A percentile compares a stretch with the other conserved stretches of the same genome.
Evolutionary conservation across 805 yeast genomes (phyloP).

Genomic region (Candida lessepsii): DNA sequence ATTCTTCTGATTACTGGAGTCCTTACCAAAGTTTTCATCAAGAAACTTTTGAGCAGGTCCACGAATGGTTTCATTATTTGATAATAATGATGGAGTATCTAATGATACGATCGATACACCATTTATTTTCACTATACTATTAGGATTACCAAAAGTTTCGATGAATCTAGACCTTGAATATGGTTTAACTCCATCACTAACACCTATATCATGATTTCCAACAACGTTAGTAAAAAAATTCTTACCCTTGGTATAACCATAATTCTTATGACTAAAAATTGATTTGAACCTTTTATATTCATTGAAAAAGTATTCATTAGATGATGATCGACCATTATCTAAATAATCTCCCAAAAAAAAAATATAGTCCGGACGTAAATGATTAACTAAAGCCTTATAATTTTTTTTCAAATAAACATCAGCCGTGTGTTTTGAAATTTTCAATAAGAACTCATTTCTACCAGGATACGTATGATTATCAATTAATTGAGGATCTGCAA

Average conservation of each 20-base stretch:
- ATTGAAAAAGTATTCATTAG: constrained; percentile 27
- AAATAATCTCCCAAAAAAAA: constrained; percentile 43
- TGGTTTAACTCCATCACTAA: constrained; percentile 63
- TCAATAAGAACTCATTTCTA: constrained; percentile 28
- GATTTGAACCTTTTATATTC: constrained; percentile 32
- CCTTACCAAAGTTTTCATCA: constrained; percentile 21
- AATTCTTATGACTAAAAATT: constrained; percentile 25
- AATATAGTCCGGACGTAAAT: constrained; percentile 35
- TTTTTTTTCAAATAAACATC: constrained; percentile 39
- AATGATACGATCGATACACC: constrained; percentile 44
- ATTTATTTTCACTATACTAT: constrained; percentile 23
- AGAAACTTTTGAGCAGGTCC: constrained; percentile 56
- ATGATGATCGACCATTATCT: constrained; percentile 40
- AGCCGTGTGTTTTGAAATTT: constrained; percentile 40
- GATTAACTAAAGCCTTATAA: constrained; percentile 31
- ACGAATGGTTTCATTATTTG: constrained; percentile 41
- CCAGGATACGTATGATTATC: constrained; percentile 46
- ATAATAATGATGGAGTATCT: constrained; percentile 81
- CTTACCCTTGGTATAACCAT: constrained; percentile 18
- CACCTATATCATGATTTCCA: constrained; percentile 97
- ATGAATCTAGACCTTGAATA: constrained; percentile 29
- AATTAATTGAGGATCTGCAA: constrained; percentile 46
- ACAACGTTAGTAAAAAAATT: constrained; percentile 48
- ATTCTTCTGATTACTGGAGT: background rate
- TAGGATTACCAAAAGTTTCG: constrained; percentile 32